Conservation (phyloP, 345 rosid species). For the Rhizophora apiculata region DNA sequence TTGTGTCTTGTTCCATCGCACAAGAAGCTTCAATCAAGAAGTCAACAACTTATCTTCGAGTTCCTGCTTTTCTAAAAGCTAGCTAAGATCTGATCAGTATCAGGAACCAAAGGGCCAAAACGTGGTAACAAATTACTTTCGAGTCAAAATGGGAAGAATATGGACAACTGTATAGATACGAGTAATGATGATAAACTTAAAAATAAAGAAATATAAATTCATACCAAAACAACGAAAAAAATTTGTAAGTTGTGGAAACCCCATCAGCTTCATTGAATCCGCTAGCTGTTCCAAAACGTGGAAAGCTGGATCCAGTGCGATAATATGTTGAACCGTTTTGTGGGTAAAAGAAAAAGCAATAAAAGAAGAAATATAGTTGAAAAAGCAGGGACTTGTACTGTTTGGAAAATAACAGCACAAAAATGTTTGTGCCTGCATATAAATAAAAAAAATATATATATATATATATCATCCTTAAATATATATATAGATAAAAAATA, state of each 20-base stretch:
- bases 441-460: too few species aligned
- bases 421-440: too few species aligned
- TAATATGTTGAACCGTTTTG: conserved; percentile 10
- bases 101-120: too few species aligned
- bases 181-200: neutral
- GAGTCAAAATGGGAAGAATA: too few species aligned
- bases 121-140: too few species aligned
- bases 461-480: neutral
- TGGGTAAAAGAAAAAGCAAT: neutral
- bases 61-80: too few species aligned
- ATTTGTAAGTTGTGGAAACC: neutral
- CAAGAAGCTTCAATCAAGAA: conserved; percentile 2
- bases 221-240: neutral
- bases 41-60: neutral
- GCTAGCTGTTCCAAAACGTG: neutral
- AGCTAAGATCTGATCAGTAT: too few species aligned
- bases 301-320: neutral
- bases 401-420: too few species aligned
- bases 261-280: neutral
- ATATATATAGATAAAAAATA: neutral
- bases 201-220: neutral
- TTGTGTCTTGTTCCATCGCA: neutral
- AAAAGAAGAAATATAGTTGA: neutral
- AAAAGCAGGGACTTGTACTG: too few species aligned
- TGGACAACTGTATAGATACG: too few species aligned